phyloP scores from a whole-genome alignment of 2,329 filamentous ascomycete species.

The Curvularia sp. region DNA sequence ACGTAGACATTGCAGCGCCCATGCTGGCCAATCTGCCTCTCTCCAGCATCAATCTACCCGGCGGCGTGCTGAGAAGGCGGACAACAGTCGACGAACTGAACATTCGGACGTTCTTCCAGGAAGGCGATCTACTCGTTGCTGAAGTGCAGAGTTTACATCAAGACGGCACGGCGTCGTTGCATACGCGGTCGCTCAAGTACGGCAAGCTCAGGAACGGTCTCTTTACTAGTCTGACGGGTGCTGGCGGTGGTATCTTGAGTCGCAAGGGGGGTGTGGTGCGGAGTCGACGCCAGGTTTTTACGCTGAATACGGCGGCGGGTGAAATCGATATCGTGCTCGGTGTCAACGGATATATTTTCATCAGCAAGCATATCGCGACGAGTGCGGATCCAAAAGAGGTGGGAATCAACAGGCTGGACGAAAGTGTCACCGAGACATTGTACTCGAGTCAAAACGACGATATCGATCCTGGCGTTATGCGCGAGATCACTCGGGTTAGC shows the following conservation, averaged over 20 bases:
- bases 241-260: conserved; percentile 67
- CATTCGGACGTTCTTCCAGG: conserved; percentile 95
- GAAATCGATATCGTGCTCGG: conserved; percentile 86
- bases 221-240: conserved; percentile 82
- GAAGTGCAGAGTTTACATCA: conserved; percentile 90
- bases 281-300: conserved; percentile 86
- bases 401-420: conserved; percentile 84
- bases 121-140: conserved; percentile 91
- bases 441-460: conserved; percentile 96
- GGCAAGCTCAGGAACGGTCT: conserved; percentile 94
- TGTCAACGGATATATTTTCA: conserved; percentile 97
- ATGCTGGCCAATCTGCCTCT: conserved; percentile 86
- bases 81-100: conserved; percentile 97
- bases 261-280: conserved; percentile 77
- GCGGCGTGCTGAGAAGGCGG: conserved; percentile 86
- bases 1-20: conserved; percentile 88
- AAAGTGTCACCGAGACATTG: conserved; percentile 81
- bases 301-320: conserved; percentile 65
- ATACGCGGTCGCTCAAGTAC: conserved; percentile 90
- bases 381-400: conserved; percentile 61
- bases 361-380: conserved; percentile 79
- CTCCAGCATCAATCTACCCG: conserved; percentile 90
- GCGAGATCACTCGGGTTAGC: conserved; percentile 84
- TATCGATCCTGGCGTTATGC: conserved; percentile 76
- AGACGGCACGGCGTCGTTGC: conserved; percentile 85